Conservation (phyloP, 2,329 filamentous ascomycete species). For the Daldinia sp. region DNA sequence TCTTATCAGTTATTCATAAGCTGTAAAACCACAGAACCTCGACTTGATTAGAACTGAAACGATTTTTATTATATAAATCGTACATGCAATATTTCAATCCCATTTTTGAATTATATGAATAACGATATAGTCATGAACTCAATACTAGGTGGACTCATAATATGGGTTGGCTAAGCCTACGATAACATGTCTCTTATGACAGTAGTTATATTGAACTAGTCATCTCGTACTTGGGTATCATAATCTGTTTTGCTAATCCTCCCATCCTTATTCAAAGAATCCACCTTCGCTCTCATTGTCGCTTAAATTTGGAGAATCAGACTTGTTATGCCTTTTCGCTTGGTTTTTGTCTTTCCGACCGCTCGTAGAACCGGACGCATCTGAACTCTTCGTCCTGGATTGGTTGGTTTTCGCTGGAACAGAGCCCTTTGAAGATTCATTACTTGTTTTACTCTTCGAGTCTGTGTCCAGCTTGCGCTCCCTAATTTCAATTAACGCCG, state of each 20-base stretch:
- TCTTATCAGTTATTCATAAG: neutral
- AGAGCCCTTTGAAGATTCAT: slow-evolving; percentile 32
- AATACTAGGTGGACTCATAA: neutral
- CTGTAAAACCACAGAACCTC: neutral
- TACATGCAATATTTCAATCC: neutral
- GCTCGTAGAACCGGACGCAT: slow-evolving; percentile 27
- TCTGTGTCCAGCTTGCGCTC: slow-evolving; percentile 46
- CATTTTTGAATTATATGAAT: neutral
- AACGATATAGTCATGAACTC: neutral
- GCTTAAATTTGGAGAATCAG: slow-evolving; percentile 48
- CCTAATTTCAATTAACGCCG: slow-evolving; percentile 46
- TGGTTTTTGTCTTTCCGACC: slow-evolving; percentile 42
- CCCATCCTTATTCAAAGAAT: slow-evolving; percentile 65
- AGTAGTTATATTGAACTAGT: neutral
- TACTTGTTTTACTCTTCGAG: slow-evolving; percentile 23
- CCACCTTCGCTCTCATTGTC: slow-evolving; percentile 65
- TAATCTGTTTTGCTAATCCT: slow-evolving; percentile 22
- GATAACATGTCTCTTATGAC: slow-evolving; percentile 3
- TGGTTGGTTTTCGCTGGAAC: slow-evolving; percentile 25
- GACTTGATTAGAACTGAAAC: neutral
- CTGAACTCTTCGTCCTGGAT: slow-evolving; percentile 35
- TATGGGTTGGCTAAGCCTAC: neutral
- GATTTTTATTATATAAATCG: neutral
- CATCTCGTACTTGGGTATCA: slow-evolving; percentile 43
- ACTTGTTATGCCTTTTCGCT: slow-evolving; percentile 55